A percentile compares a stretch with the other conserved stretches of the same genome.
phyloP scores from a whole-genome alignment of 1,139 yeast species.

The Lodderomyces orthopsilosis region DNA sequence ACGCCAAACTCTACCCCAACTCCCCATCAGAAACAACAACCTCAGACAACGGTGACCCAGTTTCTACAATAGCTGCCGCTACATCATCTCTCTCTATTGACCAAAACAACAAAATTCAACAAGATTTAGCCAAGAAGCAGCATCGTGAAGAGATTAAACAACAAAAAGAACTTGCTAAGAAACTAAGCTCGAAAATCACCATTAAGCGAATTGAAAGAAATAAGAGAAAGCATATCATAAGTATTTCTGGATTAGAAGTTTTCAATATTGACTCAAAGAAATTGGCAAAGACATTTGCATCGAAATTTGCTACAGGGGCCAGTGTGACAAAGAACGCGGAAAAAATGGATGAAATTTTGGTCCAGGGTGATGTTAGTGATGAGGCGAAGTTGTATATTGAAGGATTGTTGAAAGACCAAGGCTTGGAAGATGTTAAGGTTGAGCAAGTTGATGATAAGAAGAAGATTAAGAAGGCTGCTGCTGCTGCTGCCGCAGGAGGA shows the following conservation, averaged over 20 bases:
- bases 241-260: constrained; percentile 85
- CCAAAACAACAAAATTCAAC: constrained; percentile 76
- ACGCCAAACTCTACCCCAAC: constrained; percentile 57
- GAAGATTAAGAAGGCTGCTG: constrained; percentile 51
- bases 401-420: constrained; percentile 74
- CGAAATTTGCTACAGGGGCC: constrained; percentile 96
- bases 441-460: constrained; percentile 83
- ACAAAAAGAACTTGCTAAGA: constrained; percentile 79
- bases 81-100: constrained; percentile 58
- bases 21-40: constrained; percentile 26
- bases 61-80: constrained; percentile 26
- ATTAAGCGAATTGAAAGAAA: constrained; percentile 90
- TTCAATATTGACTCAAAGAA: constrained; percentile 88
- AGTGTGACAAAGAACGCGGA: constrained; percentile 91
- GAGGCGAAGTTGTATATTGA: constrained; percentile 80
- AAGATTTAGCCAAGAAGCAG: constrained; percentile 81
- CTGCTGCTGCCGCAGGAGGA: constrained; percentile 8
- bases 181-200: constrained; percentile 72
- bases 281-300: constrained; percentile 86
- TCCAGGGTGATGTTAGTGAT: constrained; percentile 95
- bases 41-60: background rate
- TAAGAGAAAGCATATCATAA: constrained; percentile 82
- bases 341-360: constrained; percentile 85
- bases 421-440: constrained; percentile 78
- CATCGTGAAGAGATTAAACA: constrained; percentile 86